Evolutionary conservation across 768 basidiomycete species (phyloP).

Genomic region (Phlebiopsis flavidoalba): DNA sequence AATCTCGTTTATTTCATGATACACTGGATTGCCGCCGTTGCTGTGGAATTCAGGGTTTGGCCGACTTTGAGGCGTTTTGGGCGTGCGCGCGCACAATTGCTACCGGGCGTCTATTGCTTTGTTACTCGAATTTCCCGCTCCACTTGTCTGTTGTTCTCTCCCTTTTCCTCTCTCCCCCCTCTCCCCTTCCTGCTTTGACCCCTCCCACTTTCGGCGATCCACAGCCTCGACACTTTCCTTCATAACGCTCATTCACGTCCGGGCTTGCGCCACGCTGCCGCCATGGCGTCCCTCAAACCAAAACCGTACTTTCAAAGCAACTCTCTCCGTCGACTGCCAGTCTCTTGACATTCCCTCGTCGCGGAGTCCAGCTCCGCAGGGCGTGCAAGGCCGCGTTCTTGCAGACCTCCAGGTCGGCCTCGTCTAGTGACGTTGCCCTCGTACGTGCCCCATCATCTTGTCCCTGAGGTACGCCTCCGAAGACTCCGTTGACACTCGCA

Average conservation of each 20-base stretch:
- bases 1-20: background rate
- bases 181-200: background rate
- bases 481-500: constrained; percentile 1
- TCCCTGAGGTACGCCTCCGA: too few species aligned
- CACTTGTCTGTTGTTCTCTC: constrained; percentile 1
- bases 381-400: constrained; percentile 19
- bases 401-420: constrained; percentile 23
- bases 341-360: constrained; percentile 5
- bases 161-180: background rate
- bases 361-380: background rate
- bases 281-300: constrained; percentile 11
- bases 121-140: background rate
- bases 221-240: background rate
- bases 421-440: constrained; percentile 37
- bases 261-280: constrained; percentile 2
- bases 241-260: background rate
- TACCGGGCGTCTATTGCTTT: background rate
- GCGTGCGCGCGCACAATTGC: background rate
- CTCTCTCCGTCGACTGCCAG: constrained; percentile 8
- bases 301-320: constrained; percentile 4
- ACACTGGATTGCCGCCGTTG: constrained; percentile 1
- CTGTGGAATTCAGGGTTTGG: constrained; percentile 1
- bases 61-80: background rate
- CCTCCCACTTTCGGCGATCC: background rate
- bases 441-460: constrained; percentile 28